Evolutionary conservation across 306 rosid species (phyloP).

Genomic region (Lupinus albus): DNA sequence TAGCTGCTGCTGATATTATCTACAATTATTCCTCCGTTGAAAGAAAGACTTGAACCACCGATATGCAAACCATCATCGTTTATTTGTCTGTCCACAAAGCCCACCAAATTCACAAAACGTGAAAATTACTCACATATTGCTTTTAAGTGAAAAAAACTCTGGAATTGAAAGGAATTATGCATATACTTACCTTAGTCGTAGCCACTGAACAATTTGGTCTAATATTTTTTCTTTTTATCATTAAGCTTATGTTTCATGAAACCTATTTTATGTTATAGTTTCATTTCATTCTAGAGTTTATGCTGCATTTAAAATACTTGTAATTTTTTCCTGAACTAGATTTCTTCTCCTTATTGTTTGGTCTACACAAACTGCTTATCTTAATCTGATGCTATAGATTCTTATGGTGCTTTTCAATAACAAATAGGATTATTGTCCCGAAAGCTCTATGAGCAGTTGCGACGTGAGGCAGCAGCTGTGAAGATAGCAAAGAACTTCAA

Average conservation of each 20-base stretch:
- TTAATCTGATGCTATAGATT: slow-evolving; percentile 33
- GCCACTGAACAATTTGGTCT: not conserved
- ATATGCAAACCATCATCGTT: slow-evolving; percentile 10
- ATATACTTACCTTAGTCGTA: not conserved
- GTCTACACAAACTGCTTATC: slow-evolving; percentile 35
- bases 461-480: slow-evolving; percentile 89
- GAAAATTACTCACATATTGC: slow-evolving; percentile 11
- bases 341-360: slow-evolving; percentile 20
- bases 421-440: slow-evolving; percentile 80
- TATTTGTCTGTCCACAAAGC: not conserved
- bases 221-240: not conserved
- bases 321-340: slow-evolving; percentile 8
- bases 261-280: slow-evolving; percentile 16
- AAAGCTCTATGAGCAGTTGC: slow-evolving; percentile 74
- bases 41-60: slow-evolving; percentile 9
- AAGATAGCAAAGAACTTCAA: slow-evolving; percentile 81
- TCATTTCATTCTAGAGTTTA: slow-evolving; percentile 35
- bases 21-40: slow-evolving; percentile 13
- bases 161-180: slow-evolving; percentile 14
- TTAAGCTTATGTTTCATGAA: slow-evolving; percentile 21
- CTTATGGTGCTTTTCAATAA: slow-evolving; percentile 40
- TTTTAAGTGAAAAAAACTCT: not conserved
- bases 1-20: slow-evolving; percentile 4
- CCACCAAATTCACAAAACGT: slow-evolving; percentile 5
- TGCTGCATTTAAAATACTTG: slow-evolving; percentile 6